Evolutionary conservation across 495 filamentous ascomycete genomes (phyloP), one percentile per base, ranked within the genome.

Genomic region (Aspergillus homomorphus): DNA sequence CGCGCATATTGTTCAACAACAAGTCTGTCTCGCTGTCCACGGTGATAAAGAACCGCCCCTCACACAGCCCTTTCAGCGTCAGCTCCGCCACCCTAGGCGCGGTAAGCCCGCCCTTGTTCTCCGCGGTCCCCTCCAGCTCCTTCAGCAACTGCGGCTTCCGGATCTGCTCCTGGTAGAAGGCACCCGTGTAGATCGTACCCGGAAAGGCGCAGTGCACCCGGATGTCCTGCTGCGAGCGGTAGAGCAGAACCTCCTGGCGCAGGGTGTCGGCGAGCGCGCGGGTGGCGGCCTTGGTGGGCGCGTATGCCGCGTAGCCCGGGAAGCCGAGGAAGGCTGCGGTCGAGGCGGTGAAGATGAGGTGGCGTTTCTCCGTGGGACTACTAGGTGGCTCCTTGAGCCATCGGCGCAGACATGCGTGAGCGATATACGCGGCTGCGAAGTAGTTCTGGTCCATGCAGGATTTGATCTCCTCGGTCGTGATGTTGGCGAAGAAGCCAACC

Each of bases 251-350:
- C 63, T 79, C 73, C 50, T 66, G 57, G 1, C 73, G 69, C 2
- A 77, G 66, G 1, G 71, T 75, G 45, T 77, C 73, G 22, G 74
- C 73, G 1, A 79, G 51, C 1, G 66, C 71, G 38, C 74, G 69
- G 9, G 68, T 66, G 1, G 76, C 69, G 3, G 58, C 64, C 59
- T 74, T 74, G 0, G 64, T 62, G 5, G 73, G 68, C 12, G 68
- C 69, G 59, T 77, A 79, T 6, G 73, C 72, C 9, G 54, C 60
- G 58, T 75, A 79, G 1, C 74, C 74, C 21, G 74, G 74, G 19
- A 77, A 45, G 3, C 62, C 65, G 0, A 74, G 56, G 38, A 77
- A 73, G 2, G 71, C 71, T 0, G 71, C 71, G 1, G 67, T 64
- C n/a, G 68, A 69, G 28, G 68, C 63, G 20, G 70, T 71, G 54